phyloP scores from a whole-genome alignment of 2,329 filamentous ascomycete species.

The Helotiales sp. region DNA sequence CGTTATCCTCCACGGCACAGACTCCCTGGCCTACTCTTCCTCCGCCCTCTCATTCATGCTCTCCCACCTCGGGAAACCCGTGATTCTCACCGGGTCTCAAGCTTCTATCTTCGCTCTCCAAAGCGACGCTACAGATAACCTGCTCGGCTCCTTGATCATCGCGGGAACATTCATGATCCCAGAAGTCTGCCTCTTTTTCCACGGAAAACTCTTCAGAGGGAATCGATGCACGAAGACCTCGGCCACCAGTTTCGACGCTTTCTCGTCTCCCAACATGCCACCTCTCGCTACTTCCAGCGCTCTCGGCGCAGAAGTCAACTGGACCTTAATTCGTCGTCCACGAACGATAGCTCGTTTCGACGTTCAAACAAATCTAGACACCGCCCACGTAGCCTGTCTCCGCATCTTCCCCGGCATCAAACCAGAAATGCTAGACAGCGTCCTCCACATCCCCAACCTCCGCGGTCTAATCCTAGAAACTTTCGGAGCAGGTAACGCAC shows the following conservation, averaged over 20 bases:
- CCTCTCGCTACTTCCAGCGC: conserved; percentile 63
- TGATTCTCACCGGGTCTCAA: conserved; percentile 64
- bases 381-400: conserved; percentile 68
- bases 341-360: conserved; percentile 58
- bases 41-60: conserved; percentile 75
- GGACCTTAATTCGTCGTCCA: conserved; percentile 61
- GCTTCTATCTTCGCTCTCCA: conserved; percentile 71
- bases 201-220: conserved; percentile 68
- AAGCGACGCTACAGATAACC: conserved; percentile 70
- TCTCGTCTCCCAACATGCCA: conserved; percentile 65
- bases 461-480: conserved; percentile 69
- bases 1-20: conserved; percentile 71
- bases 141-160: conserved; percentile 68
- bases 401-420: conserved; percentile 73
- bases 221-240: conserved; percentile 70
- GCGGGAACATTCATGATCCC: conserved; percentile 75
- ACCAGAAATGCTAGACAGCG: conserved; percentile 68
- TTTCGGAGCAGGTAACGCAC: conserved; percentile 71
- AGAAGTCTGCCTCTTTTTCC: conserved; percentile 74
- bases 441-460: conserved; percentile 61
- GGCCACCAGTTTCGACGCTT: conserved; percentile 67
- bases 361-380: conserved; percentile 61
- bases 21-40: conserved; percentile 68
- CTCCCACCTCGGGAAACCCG: conserved; percentile 68
- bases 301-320: conserved; percentile 62